Evolutionary conservation across 1,284 basidiomycete species (phyloP).

Genomic region (Bjerkandera adusta): DNA sequence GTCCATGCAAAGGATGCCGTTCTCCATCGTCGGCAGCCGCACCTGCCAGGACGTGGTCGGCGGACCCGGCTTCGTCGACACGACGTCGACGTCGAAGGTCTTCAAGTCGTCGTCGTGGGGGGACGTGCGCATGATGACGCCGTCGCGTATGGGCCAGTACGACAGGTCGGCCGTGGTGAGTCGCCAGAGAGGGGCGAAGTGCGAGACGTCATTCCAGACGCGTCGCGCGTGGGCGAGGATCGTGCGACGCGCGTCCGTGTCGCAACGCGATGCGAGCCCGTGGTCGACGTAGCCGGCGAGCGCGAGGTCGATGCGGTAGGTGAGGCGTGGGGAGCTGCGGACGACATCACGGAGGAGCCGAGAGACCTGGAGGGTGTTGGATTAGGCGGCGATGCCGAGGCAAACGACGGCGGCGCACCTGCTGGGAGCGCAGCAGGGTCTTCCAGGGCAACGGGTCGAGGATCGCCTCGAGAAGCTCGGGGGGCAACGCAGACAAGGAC

Average conservation of each 20-base stretch:
- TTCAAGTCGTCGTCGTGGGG: not conserved
- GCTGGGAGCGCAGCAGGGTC: not conserved
- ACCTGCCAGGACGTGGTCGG: not conserved
- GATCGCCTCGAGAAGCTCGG: no score
- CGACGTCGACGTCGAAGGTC: not conserved
- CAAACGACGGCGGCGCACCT: not conserved
- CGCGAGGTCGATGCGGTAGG: not conserved
- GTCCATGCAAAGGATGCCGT: not conserved
- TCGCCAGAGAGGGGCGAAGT: not conserved
- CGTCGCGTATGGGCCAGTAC: not conserved
- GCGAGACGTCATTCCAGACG: not conserved
- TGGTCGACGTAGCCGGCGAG: conserved; percentile 1
- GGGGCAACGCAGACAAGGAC: no score
- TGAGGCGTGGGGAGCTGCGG: not conserved
- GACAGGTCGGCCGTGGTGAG: not conserved
- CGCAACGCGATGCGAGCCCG: not conserved
- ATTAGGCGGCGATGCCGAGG: not conserved
- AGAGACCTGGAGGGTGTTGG: not conserved
- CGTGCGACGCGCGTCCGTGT: not conserved
- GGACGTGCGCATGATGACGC: not conserved
- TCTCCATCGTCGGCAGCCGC: conserved; percentile 1
- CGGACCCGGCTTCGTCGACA: not conserved
- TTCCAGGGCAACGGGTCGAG: no score
- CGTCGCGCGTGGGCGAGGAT: not conserved
- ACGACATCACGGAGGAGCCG: not conserved